A percentile compares a stretch with the other conserved stretches of the same genome.
phyloP scores from a whole-genome alignment of 805 yeast genomes.

The Yarrowia divulgata region DNA sequence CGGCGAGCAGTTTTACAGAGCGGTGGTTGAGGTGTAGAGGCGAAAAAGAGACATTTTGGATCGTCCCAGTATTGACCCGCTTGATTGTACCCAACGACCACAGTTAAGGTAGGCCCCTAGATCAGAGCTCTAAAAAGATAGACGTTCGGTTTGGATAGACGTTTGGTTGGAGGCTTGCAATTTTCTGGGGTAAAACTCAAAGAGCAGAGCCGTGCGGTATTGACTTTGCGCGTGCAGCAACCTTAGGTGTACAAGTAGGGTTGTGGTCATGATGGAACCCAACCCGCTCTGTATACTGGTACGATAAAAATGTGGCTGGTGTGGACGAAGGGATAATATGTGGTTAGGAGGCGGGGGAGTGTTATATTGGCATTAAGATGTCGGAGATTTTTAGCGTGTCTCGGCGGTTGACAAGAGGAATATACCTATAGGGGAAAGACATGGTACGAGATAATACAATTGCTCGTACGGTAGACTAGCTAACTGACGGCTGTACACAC shows the following conservation, averaged over 20 bases:
- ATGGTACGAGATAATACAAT: no score
- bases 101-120: not conserved
- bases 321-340: not conserved
- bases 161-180: no score
- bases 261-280: no score
- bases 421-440: no score
- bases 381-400: no score
- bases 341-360: not conserved
- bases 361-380: not conserved
- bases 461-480: no score
- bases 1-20: not conserved
- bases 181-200: conserved; percentile 24
- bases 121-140: not conserved
- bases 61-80: no score
- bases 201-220: conserved; percentile 31
- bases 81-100: no score
- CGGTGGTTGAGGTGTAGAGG: not conserved
- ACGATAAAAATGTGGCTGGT: not conserved
- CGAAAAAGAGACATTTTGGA: not conserved
- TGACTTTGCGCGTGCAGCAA: conserved; percentile 9
- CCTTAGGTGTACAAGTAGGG: not conserved
- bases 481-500: no score
- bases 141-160: no score
- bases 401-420: no score
- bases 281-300: not conserved